Evolutionary conservation across 768 basidiomycete species (phyloP).

Genomic region (Lactarius indigo): DNA sequence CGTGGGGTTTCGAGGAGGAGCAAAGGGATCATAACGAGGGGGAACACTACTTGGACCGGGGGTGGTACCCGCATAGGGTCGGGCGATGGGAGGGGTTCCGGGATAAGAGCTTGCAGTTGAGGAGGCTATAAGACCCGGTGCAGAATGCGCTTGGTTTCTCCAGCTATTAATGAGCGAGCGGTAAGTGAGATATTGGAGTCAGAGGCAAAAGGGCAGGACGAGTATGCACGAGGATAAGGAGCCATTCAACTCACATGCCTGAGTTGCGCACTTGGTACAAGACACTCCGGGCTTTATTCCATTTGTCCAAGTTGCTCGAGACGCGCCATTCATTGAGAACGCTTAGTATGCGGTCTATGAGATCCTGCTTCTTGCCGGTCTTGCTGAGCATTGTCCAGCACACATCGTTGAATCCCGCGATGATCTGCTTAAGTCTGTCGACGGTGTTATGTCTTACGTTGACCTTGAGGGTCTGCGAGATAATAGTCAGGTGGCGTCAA

Average conservation of each 20-base stretch:
- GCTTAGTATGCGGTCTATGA: conserved; percentile 69
- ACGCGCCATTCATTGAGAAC: conserved; percentile 60
- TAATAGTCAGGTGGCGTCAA: conserved; percentile 13
- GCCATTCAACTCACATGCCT: conserved; percentile 55
- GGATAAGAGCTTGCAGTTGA: conserved; percentile 4
- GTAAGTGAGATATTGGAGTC: not conserved
- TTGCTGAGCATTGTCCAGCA: conserved; percentile 65
- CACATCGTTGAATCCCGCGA: conserved; percentile 74
- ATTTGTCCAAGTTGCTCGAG: conserved; percentile 56
- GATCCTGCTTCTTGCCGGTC: conserved; percentile 83
- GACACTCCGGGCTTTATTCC: conserved; percentile 65
- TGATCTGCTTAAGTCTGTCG: conserved; percentile 79
- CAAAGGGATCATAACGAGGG: conserved; percentile 47
- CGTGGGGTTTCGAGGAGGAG: conserved; percentile 16
- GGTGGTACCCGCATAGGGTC: conserved; percentile 23
- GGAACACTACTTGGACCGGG: conserved; percentile 35
- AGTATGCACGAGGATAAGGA: conserved; percentile 7
- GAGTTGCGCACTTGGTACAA: conserved; percentile 60
- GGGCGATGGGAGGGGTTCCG: conserved; percentile 1
- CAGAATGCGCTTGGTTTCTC: conserved; percentile 17
- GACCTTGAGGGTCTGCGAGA: conserved; percentile 59
- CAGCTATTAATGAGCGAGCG: conserved; percentile 6
- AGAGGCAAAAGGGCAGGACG: not conserved
- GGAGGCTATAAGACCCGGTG: conserved; percentile 1
- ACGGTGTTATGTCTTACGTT: conserved; percentile 76